Conservation (phyloP, 1,284 basidiomycete genomes). For the Tetrapyrgos nigripes region DNA sequence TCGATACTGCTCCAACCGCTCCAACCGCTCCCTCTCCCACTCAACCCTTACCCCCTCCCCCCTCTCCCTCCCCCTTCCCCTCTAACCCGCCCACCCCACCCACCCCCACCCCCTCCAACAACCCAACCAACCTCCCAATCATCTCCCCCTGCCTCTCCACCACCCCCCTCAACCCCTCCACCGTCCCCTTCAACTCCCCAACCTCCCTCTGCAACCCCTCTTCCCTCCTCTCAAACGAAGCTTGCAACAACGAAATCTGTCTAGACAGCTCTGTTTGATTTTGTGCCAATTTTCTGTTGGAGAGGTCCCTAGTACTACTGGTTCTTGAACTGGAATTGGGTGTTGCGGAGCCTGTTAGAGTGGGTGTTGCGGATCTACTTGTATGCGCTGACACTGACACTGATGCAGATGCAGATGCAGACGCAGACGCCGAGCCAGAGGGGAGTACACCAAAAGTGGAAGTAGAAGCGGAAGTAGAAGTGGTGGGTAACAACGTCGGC, state of each 20-base stretch:
- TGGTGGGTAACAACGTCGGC: too few relatives aligned
- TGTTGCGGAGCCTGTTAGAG: slow-evolving; percentile 15
- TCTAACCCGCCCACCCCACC: background rate
- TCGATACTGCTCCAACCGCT: too few relatives aligned
- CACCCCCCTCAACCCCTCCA: slow-evolving; percentile 55
- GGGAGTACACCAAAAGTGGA: too few relatives aligned
- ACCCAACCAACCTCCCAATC: slow-evolving; percentile 52
- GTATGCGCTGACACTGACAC: too few relatives aligned
- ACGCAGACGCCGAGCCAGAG: too few relatives aligned
- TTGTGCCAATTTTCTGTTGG: slow-evolving; percentile 62
- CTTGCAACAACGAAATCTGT: slow-evolving; percentile 63
- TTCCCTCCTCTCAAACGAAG: slow-evolving; percentile 60
- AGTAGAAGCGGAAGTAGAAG: too few relatives aligned
- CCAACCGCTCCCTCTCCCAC: too few relatives aligned
- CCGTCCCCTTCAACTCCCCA: slow-evolving; percentile 54
- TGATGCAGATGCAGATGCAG: too few relatives aligned
- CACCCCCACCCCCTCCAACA: background rate
- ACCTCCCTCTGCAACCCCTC: slow-evolving; percentile 54
- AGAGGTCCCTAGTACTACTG: slow-evolving; percentile 42
- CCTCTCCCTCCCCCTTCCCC: too few relatives aligned
- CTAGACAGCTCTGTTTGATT: slow-evolving; percentile 66
- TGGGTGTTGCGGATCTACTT: background rate
- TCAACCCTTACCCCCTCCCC: too few relatives aligned
- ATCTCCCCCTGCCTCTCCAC: slow-evolving; percentile 63
- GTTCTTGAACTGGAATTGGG: slow-evolving; percentile 20